Evolutionary conservation across 345 rosid species (phyloP).

Genomic region (Psidium friedrichsthalianum): DNA sequence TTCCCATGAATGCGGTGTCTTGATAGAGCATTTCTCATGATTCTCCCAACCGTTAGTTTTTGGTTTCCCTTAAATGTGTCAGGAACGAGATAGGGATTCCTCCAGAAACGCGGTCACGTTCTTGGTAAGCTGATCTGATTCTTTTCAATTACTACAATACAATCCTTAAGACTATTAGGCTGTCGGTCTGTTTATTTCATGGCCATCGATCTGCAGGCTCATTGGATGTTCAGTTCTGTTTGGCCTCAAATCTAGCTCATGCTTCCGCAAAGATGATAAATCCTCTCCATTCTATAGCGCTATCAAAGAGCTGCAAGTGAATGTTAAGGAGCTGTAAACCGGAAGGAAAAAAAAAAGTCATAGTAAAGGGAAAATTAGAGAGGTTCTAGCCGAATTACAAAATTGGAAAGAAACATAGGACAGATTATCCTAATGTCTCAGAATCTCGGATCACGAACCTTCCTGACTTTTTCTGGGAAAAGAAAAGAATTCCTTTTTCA

Average conservation of each 20-base stretch:
- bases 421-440: neutral
- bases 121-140: neutral
- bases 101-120: neutral
- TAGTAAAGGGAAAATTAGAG: neutral
- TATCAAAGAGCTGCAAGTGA: neutral
- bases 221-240: neutral
- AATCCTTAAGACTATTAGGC: neutral
- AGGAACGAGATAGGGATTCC: neutral
- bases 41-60: neutral
- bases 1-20: neutral
- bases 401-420: neutral
- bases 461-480: neutral
- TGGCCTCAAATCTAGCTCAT: neutral
- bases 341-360: too few relatives aligned
- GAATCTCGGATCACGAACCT: neutral
- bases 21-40: neutral
- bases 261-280: neutral
- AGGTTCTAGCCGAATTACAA: neutral
- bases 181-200: neutral
- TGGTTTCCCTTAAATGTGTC: neutral
- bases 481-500: neutral
- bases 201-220: neutral
- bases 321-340: neutral
- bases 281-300: neutral
- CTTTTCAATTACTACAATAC: neutral